These are phyloP conservation scores for Melastoma candidum DNA, from an alignment of 441 rosid genomes.

Conservation along the genomic window DNA sequence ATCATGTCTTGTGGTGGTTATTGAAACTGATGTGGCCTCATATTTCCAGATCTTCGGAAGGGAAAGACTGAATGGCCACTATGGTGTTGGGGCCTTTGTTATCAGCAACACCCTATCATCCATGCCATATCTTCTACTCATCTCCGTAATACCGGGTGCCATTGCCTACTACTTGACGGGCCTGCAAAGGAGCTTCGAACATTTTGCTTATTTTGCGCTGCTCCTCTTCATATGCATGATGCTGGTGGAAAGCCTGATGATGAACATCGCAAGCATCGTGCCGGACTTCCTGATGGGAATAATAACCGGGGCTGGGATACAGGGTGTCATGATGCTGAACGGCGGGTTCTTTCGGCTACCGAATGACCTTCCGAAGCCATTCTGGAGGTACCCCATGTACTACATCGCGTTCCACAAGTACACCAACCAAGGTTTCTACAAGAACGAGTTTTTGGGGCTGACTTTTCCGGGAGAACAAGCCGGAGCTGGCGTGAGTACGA, in stretches of 20 bases:
- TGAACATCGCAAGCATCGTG: conserved; percentile 47
- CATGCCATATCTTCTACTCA: conserved; percentile 29
- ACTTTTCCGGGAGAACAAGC: conserved; percentile 19
- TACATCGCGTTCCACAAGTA: conserved; percentile 46
- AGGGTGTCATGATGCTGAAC: conserved; percentile 36
- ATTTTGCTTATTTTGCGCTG: conserved; percentile 26
- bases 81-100: conserved; percentile 34
- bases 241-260: conserved; percentile 55
- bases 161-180: conserved; percentile 34
- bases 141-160: conserved; percentile 41
- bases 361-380: conserved; percentile 31
- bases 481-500: conserved; percentile 12
- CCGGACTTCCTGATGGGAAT: conserved; percentile 50
- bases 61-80: conserved; percentile 52
- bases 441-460: conserved; percentile 44
- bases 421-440: conserved; percentile 43
- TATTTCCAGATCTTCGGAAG: conserved; percentile 30
- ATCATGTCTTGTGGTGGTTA: background rate
- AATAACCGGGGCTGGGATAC: conserved; percentile 44
- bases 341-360: conserved; percentile 53
- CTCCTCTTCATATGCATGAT: conserved; percentile 28
- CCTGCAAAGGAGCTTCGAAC: conserved; percentile 30
- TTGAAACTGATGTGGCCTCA: background rate
- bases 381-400: conserved; percentile 47
- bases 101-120: conserved; percentile 42